These are phyloP conservation scores for Adenanthera pavonina DNA, from an alignment of 306 rosid species.

Conservation along the genomic window DNA sequence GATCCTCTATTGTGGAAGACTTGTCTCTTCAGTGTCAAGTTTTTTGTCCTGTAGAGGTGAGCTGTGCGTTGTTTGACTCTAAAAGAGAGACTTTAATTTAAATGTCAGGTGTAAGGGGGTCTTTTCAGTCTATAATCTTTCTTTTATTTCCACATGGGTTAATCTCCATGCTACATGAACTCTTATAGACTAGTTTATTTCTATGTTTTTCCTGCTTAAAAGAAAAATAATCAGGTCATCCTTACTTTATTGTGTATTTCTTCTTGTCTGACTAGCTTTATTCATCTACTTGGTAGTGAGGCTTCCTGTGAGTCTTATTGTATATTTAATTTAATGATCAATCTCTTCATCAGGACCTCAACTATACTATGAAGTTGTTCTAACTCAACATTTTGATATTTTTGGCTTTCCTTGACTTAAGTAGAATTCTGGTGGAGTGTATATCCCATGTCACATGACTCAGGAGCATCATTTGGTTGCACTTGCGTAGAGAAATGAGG, in stretches of 20 bases:
- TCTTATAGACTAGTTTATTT: conserved; percentile 40
- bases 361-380: background rate
- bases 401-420: conserved; percentile 2
- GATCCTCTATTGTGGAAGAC: conserved; percentile 47
- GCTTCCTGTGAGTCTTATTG: conserved; percentile 5
- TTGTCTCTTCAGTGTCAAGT: conserved; percentile 38
- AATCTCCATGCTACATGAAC: conserved; percentile 46
- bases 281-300: background rate
- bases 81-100: conserved; percentile 36
- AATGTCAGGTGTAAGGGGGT: conserved; percentile 44
- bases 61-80: conserved; percentile 70
- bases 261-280: conserved; percentile 43
- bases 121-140: conserved; percentile 47
- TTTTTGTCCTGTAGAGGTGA: conserved; percentile 55
- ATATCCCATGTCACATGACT: background rate
- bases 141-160: conserved; percentile 40
- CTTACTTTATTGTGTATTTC: conserved; percentile 41
- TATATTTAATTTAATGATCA: conserved; percentile 24
- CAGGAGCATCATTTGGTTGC: conserved; percentile 2
- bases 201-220: conserved; percentile 33
- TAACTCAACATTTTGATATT: background rate
- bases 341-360: conserved; percentile 27
- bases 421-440: conserved; percentile 3
- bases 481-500: conserved; percentile 4
- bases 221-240: conserved; percentile 41